Base-by-base conservation (phyloP, 495 filamentous ascomycete species). In the Venustampulla echinocandica region DNA sequence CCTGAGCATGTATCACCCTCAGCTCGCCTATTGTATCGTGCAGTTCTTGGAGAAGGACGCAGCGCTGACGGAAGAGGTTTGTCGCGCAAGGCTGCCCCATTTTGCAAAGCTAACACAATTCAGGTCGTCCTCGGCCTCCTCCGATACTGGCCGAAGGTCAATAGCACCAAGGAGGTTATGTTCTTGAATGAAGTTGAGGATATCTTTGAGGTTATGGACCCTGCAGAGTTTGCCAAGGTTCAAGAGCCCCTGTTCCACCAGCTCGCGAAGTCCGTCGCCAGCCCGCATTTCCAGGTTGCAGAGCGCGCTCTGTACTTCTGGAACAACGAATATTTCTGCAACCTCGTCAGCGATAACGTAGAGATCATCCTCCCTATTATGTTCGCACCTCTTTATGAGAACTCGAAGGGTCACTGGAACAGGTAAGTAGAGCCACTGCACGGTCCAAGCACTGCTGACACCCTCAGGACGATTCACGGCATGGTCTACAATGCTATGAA, bases 401-500 rank as follows among this genome's bases (percentile, higher is more conserved):
- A 99, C 63, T 97, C 93, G 14, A 99, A 99, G 65, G 92, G 92
- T 13, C 92, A 99, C 58, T 99, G 92, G 92, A 99, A 99, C 61
- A 75, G 92, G 92, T 96, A 70, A 59, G 77, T 58, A 22, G 18
- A 39, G 18, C 19, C 19, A 23, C 7, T 14, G 7, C 9, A 1
- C 1, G 2, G 10, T 17, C 28, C 21, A 15, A 37, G 9, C 2
- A 42, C 7, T 25, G 10, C 9, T 19, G 42, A 11, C 2, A 33
- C 4, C 10, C 42, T 14, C 49, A 98, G 92, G 53, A 99, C 92
- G 10, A 99, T 99, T 53, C 93, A 99, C 58, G 92, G 93, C 59
- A 97, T 99, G 93, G 92, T 99, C 14, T 99, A 97, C 62, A 99
- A 97, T 60, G 92, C 92, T 38, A 99, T 99, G 92, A 99, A 99